Conservation (phyloP, 1,284 basidiomycete genomes). For the Paramarasmius palmivorus region DNA sequence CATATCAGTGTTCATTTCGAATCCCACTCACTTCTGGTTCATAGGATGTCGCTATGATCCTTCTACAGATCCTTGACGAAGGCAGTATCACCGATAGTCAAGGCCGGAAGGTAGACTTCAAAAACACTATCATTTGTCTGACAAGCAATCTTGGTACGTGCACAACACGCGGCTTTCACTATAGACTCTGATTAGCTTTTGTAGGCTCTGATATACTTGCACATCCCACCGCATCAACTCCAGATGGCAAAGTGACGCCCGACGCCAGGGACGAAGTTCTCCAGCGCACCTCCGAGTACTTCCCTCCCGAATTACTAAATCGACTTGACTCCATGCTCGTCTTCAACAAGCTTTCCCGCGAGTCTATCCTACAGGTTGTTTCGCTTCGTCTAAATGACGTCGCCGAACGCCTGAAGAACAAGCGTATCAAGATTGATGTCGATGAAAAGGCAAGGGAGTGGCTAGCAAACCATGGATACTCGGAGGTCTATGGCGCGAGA, state of each 20-base stretch:
- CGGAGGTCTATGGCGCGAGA: slow-evolving; percentile 84
- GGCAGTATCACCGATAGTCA: slow-evolving; percentile 87
- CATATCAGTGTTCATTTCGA: not conserved
- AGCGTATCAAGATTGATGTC: slow-evolving; percentile 76
- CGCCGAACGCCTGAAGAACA: slow-evolving; percentile 59
- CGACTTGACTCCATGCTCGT: slow-evolving; percentile 86
- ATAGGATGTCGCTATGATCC: slow-evolving; percentile 85
- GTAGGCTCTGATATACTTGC: slow-evolving; percentile 76
- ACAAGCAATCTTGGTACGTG: slow-evolving; percentile 53
- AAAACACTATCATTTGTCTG: slow-evolving; percentile 83
- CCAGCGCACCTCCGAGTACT: slow-evolving; percentile 73
- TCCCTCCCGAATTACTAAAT: slow-evolving; percentile 91
- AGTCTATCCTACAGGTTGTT: slow-evolving; percentile 79
- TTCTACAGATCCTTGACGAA: slow-evolving; percentile 92
- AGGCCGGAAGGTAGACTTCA: slow-evolving; percentile 79
- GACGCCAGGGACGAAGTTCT: slow-evolving; percentile 73
- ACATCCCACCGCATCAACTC: slow-evolving; percentile 62
- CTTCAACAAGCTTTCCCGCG: slow-evolving; percentile 84
- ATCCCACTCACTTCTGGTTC: not conserved
- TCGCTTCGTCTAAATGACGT: slow-evolving; percentile 76
- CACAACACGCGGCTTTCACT: not conserved
- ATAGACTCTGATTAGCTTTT: not conserved
- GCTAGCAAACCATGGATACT: slow-evolving; percentile 83
- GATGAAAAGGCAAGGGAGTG: slow-evolving; percentile 65
- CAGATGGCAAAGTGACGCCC: slow-evolving; percentile 67